These are phyloP conservation scores for Marasmius sp. DNA, from an alignment of 1,284 basidiomycete species.

Conservation along the genomic window DNA sequence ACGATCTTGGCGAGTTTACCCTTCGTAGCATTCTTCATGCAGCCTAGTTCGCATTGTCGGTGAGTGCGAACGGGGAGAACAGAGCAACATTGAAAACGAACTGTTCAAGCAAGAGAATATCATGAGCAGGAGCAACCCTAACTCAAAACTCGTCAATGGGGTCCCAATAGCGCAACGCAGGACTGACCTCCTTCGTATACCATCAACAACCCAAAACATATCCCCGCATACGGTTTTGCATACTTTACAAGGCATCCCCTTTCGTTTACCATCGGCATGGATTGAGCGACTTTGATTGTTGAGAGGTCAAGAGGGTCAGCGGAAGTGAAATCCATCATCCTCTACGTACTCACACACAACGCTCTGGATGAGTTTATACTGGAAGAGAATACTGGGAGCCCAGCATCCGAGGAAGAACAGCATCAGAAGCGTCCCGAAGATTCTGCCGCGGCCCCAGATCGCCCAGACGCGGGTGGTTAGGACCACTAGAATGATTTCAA, in stretches of 20 bases:
- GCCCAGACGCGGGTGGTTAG: conserved; percentile 19
- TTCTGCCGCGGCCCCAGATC: conserved; percentile 14
- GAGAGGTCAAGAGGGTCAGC: neutral
- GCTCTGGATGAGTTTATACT: neutral
- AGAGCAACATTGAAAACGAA: neutral
- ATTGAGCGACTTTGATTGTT: neutral
- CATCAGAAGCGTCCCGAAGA: conserved; percentile 8
- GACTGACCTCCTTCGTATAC: neutral
- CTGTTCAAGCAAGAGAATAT: neutral
- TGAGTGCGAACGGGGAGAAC: neutral
- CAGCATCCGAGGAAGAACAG: conserved; percentile 19
- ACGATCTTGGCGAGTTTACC: neutral
- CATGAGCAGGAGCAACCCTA: neutral
- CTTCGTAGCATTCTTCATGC: neutral
- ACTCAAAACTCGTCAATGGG: neutral
- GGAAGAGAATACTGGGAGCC: conserved; percentile 2
- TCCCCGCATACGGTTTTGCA: neutral
- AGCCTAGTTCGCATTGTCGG: neutral
- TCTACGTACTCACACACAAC: neutral
- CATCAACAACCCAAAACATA: neutral
- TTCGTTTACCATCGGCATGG: neutral
- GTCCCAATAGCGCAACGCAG: neutral
- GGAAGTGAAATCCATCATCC: neutral
- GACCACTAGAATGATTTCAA: neutral
- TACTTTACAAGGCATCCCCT: neutral